Evolutionary conservation across 176 grass and related monocot species (phyloP), one percentile per base, ranked within the genome.

Genomic region (Bonia amplexicaulis): DNA sequence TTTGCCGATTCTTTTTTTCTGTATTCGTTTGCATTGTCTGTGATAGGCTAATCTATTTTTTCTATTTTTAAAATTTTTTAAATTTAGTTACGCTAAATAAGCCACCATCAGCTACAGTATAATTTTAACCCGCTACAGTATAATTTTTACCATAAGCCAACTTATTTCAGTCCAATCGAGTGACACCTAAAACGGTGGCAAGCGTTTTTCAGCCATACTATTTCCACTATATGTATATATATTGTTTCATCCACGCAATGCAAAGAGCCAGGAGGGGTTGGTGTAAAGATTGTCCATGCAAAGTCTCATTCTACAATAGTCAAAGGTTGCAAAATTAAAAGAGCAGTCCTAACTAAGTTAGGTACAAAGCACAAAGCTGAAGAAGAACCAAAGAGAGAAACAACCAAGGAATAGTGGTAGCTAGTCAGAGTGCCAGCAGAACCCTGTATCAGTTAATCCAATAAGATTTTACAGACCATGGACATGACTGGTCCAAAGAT

Each of bases 341-440:
- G 61, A 79, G 13, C 25, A 25, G 7, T 52, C 63, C 77, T 76
- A 85, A 62, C 71, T 62, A 63, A 77, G 64, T 90, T 90, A 71
- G 78, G 83, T 71, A 64, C 31, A 85, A 77, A 61, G 31, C 74
- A 66, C 51, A 52, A 17, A 83, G 12, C 41, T 12, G 29, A 22
- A 60, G 29, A 20, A 58, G 53, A 51, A 51, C 22, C 57, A 55
- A 46, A 29, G 59, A 25, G 22, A 41, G 5, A 84, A 63, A 48
- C 4, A 26, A 12, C 12, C 20, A 25, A 41, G 17, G 22, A 29
- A 64, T 33, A 58, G 0, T 17, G 23, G 63, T 74, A 16, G 6
- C 5, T 44, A 23, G 15, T 9, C 49, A 69, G 15, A 49, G 42
- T 53, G 35, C 25, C 19, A 76, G 51, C 15, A 76, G 25, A 55